Evolutionary conservation across 108 stramenopile genomes (phyloP), one percentile per base, ranked within the genome.

Genomic region (Cyclotella sp.): DNA sequence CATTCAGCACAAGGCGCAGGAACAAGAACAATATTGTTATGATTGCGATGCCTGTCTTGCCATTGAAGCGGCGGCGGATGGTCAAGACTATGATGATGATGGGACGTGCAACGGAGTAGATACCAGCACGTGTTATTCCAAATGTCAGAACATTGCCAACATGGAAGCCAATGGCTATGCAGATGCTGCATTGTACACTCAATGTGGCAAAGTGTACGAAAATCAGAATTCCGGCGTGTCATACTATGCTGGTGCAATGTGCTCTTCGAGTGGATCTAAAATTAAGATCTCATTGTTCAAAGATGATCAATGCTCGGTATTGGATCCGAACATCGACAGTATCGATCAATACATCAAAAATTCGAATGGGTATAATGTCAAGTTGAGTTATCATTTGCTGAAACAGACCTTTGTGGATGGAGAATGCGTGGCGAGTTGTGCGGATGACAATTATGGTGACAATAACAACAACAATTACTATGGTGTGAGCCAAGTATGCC

Each of bases 261-360:
- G 95, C 62, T 69, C 86, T 40, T 79, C 72, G 54, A 39, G 44
- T 39, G 95, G 95, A 63, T 55, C 73, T 49, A 89, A 89, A 66
- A 91, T 96, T 83, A 96, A 93, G 71, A 90, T 96, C 73, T 92
- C 88, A 65, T 70, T 93, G 41, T 96, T 96, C 51, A 81, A 77
- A 3, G 92, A 96, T 72, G 81, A 91, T 58, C 18, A 90, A 16
- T 96, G 95, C 67, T 75, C 55, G 46, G 63, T 67, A 21, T 63
- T 58, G 21, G 89, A 84, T 72, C 77, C 86, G 55, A 24, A 1
- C 9, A 41, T 15, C 9, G 67, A 39, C 1, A 39, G 14, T 39
- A 86, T 89, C n/a, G 91, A 93, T 19, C 78, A 89, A 49, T 96
- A 96, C 78, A 68, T 85, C 70, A 86, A 84, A 70, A 83, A 77